Evolutionary conservation across 2,329 filamentous ascomycete species (phyloP).

Genomic region (Aspergillus quadricinctus): DNA sequence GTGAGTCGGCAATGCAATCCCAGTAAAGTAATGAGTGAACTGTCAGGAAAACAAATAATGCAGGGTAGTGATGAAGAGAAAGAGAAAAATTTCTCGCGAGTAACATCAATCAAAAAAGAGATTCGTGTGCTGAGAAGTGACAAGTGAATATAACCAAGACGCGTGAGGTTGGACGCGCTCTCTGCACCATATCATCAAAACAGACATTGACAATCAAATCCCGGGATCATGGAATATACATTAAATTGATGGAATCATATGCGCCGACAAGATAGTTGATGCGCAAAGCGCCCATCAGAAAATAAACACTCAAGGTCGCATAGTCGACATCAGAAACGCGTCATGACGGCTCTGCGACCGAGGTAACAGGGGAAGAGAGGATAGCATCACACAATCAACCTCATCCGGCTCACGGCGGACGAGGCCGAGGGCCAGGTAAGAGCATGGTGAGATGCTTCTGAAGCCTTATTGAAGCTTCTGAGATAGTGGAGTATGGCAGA

Average conservation of each 20-base stretch:
- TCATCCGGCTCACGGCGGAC: constrained; percentile 10
- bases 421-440: background rate
- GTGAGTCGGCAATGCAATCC: background rate
- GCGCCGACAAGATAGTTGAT: background rate
- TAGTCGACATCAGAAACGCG: constrained; percentile 21
- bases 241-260: constrained; percentile 10
- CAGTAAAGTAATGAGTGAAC: constrained; percentile 2
- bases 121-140: background rate
- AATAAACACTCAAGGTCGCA: background rate
- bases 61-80: background rate
- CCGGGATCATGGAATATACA: constrained; percentile 3
- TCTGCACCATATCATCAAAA: background rate
- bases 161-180: background rate
- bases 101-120: background rate
- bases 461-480: constrained; percentile 9
- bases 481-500: constrained; percentile 9
- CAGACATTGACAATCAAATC: background rate
- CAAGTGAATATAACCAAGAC: background rate
- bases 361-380: constrained; percentile 17
- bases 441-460: background rate
- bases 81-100: background rate
- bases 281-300: background rate
- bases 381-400: constrained; percentile 11
- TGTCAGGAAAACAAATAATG: background rate
- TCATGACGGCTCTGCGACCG: constrained; percentile 25